Evolutionary conservation across 2,329 filamentous ascomycete species (phyloP).

Genomic region (Calonectria pteridis): DNA sequence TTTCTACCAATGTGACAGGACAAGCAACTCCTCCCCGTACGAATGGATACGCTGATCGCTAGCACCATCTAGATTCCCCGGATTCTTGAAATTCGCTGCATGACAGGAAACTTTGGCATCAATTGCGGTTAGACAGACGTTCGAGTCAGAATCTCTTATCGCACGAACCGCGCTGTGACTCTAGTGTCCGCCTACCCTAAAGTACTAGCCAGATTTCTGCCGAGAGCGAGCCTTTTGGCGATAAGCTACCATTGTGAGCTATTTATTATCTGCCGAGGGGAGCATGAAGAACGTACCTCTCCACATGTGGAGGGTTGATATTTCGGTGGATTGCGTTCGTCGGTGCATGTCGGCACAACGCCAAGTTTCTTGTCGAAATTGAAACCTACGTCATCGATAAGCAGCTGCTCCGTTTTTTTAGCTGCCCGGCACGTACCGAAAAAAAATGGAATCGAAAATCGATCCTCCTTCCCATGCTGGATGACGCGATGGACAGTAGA

Average conservation of each 20-base stretch:
- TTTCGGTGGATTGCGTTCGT: background rate
- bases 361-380: background rate
- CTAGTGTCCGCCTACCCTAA: background rate
- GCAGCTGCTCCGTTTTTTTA: background rate
- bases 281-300: background rate
- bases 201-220: background rate
- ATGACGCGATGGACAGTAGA: slow-evolving; percentile 60
- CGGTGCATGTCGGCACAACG: background rate
- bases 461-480: slow-evolving; percentile 54
- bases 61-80: background rate
- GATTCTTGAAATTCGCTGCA: background rate
- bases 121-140: background rate
- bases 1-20: background rate
- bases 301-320: background rate
- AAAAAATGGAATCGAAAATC: slow-evolving; percentile 69
- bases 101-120: background rate
- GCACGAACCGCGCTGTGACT: no score
- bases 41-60: background rate
- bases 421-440: slow-evolving; percentile 57
- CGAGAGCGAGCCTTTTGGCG: background rate
- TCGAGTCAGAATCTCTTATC: no score
- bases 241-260: background rate
- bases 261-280: background rate
- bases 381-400: background rate
- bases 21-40: background rate